A percentile compares a stretch with the other conserved stretches of the same genome.
phyloP scores from a whole-genome alignment of 176 grass and related monocot species.

The Avena sativa region DNA sequence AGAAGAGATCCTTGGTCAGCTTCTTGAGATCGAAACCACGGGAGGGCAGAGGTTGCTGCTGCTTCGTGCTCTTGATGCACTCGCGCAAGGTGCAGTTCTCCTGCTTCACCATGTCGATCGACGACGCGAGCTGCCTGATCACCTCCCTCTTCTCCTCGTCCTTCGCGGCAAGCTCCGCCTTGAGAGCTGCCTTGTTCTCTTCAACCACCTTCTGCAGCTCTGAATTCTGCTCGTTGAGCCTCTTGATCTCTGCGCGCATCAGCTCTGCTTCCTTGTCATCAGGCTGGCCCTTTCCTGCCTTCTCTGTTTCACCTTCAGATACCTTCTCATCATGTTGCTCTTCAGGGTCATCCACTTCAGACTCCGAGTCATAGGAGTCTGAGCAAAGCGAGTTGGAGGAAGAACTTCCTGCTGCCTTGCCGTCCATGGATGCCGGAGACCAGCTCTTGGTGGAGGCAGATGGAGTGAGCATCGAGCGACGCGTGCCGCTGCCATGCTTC shows the following conservation, averaged over 20 bases:
- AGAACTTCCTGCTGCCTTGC: slow-evolving; percentile 21
- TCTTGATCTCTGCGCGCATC: slow-evolving; percentile 52
- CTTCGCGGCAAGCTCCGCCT: slow-evolving; percentile 61
- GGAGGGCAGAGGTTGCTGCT: slow-evolving; percentile 12
- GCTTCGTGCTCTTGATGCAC: slow-evolving; percentile 46
- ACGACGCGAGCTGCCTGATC: slow-evolving; percentile 78
- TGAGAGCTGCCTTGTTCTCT: slow-evolving; percentile 43
- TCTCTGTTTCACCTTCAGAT: slow-evolving; percentile 1
- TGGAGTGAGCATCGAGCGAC: slow-evolving; percentile 46
- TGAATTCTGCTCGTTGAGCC: slow-evolving; percentile 40
- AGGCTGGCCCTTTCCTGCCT: not conserved
- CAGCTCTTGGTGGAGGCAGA: slow-evolving; percentile 50
- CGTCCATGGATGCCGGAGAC: slow-evolving; percentile 12
- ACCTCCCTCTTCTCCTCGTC: slow-evolving; percentile 97
- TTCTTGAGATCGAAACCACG: slow-evolving; percentile 64
- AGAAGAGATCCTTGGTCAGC: slow-evolving; percentile 65
- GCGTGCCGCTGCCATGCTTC: slow-evolving; percentile 47
- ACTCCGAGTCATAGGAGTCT: slow-evolving; percentile 59
- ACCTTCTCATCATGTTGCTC: slow-evolving; percentile 23
- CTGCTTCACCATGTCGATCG: slow-evolving; percentile 67
- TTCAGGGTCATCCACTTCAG: slow-evolving; percentile 82
- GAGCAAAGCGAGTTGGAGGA: slow-evolving; percentile 44
- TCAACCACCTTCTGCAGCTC: slow-evolving; percentile 48
- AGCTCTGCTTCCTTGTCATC: slow-evolving; percentile 41
- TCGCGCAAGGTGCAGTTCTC: slow-evolving; percentile 67